Conservation (phyloP, 2,329 filamentous ascomycete genomes). For the Paecilomyces dactylethromorphus region DNA sequence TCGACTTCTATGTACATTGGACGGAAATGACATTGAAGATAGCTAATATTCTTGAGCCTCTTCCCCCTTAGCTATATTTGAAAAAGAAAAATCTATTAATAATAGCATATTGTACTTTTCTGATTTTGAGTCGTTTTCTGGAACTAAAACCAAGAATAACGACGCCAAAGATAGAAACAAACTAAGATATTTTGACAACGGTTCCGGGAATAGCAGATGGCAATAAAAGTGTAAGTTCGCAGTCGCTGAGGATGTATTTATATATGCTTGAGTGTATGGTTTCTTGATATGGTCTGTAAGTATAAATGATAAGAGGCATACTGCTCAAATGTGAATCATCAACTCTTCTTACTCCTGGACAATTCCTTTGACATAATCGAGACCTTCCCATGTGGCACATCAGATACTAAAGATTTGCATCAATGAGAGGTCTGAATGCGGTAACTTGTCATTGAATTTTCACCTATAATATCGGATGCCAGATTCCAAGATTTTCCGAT, state of each 20-base stretch:
- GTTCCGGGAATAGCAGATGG: too few species aligned
- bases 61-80: not conserved
- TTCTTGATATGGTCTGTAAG: not conserved
- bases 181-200: too few species aligned
- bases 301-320: not conserved
- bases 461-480: too few species aligned
- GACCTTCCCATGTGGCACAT: not conserved
- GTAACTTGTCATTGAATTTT: not conserved
- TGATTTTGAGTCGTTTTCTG: too few species aligned
- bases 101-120: too few species aligned
- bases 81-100: too few species aligned
- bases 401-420: not conserved
- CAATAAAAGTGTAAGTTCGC: too few species aligned
- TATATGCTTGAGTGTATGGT: not conserved
- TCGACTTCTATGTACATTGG: not conserved
- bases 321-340: not conserved
- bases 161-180: too few species aligned
- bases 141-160: too few species aligned
- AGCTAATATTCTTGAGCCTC: not conserved
- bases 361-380: constrained; percentile 1
- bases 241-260: not conserved
- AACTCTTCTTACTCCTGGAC: not conserved
- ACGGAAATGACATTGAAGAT: not conserved
- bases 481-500: not conserved
- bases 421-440: not conserved